These are phyloP conservation scores for Mrakia hoshinonis DNA, from an alignment of 768 basidiomycete genomes.

Conservation along the genomic window DNA sequence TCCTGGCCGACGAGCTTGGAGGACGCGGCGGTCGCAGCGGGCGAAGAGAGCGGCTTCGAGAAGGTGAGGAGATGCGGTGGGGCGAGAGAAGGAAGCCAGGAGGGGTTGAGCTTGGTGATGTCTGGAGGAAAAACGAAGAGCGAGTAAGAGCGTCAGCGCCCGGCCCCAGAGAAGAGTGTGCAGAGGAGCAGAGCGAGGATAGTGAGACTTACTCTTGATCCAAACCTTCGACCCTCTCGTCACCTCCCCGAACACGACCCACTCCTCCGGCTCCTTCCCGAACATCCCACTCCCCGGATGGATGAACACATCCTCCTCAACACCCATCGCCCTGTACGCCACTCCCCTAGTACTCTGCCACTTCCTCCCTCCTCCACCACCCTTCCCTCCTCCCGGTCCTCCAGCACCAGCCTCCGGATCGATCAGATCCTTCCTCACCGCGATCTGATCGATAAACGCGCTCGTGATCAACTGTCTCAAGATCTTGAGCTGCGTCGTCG, in stretches of 20 bases:
- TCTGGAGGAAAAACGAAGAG: constrained; percentile 42
- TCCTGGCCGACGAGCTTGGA: constrained; percentile 18
- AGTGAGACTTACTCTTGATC: constrained; percentile 58
- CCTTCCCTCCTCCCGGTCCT: constrained; percentile 36
- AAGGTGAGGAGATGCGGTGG: constrained; percentile 68
- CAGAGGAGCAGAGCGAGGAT: not conserved
- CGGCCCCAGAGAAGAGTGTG: not conserved
- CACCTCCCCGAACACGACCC: constrained; percentile 72
- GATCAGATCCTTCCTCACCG: constrained; percentile 75
- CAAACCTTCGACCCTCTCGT: constrained; percentile 64
- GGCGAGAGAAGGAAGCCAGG: constrained; percentile 77
- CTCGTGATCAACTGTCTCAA: constrained; percentile 78
- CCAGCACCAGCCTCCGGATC: constrained; percentile 53
- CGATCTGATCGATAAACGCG: constrained; percentile 90
- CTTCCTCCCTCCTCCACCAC: constrained; percentile 52
- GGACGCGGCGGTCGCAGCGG: constrained; percentile 19
- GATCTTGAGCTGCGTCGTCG: constrained; percentile 68
- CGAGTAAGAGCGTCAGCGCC: not conserved
- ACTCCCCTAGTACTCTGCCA: constrained; percentile 69
- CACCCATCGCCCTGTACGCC: constrained; percentile 69
- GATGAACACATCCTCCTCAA: constrained; percentile 76
- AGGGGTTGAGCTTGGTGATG: constrained; percentile 72
- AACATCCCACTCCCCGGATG: constrained; percentile 80
- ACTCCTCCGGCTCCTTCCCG: constrained; percentile 67
- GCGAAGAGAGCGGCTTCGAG: constrained; percentile 67